Conservation (phyloP, 768 basidiomycete genomes). For the Macrolepiota albuminosa region DNA sequence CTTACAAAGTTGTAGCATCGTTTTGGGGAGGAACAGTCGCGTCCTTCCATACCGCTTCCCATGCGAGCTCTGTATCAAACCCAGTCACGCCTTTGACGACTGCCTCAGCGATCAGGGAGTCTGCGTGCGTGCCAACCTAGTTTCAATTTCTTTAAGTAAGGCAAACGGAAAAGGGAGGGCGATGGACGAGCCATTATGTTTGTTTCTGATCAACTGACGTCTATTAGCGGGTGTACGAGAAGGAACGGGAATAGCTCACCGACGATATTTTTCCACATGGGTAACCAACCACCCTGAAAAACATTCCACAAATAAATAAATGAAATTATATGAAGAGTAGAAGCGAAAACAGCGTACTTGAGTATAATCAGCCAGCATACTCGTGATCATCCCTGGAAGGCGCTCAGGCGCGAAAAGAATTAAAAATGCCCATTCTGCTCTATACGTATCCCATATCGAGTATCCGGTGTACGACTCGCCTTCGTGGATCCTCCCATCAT, state of each 20-base stretch:
- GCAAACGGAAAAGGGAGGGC: not conserved
- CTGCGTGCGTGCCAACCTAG: slow-evolving; percentile 74
- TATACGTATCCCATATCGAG: slow-evolving; percentile 79
- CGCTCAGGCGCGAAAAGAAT: slow-evolving; percentile 75
- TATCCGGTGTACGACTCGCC: slow-evolving; percentile 72
- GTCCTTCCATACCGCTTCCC: slow-evolving; percentile 73
- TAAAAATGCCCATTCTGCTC: slow-evolving; percentile 76
- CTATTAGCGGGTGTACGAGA: not conserved
- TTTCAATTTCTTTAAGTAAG: not conserved
- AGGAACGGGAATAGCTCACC: slow-evolving; percentile 28
- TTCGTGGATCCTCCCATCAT: slow-evolving; percentile 59
- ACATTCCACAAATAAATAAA: slow-evolving; percentile 8
- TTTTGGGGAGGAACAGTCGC: slow-evolving; percentile 56
- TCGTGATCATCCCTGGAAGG: slow-evolving; percentile 69
- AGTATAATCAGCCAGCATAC: slow-evolving; percentile 76
- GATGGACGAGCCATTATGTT: slow-evolving; percentile 65
- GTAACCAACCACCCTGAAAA: slow-evolving; percentile 68
- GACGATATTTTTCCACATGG: slow-evolving; percentile 89
- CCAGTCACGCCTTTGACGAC: slow-evolving; percentile 59
- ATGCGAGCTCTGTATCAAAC: slow-evolving; percentile 62
- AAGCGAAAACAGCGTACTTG: slow-evolving; percentile 35
- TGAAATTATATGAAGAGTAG: not conserved
- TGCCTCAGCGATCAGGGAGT: slow-evolving; percentile 72
- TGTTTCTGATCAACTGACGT: slow-evolving; percentile 44
- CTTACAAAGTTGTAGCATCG: slow-evolving; percentile 50